Evolutionary conservation across 2,329 filamentous ascomycete species (phyloP).

Genomic region (Pleomassaria siparia): DNA sequence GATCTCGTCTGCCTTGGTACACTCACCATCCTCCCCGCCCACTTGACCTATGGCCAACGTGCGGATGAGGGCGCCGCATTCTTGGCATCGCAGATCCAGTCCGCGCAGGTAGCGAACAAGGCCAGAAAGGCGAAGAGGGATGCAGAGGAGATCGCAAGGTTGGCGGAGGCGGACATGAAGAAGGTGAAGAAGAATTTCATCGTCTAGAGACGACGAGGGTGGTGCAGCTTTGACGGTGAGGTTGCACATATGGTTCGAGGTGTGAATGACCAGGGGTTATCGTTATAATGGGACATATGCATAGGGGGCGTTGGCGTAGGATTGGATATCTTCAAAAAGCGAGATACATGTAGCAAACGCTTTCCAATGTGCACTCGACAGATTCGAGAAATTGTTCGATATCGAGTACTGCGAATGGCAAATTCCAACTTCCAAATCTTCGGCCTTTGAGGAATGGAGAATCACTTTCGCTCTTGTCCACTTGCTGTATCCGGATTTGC

Average conservation of each 20-base stretch:
- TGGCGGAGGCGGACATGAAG: slow-evolving; percentile 4
- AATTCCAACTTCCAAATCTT: too few species aligned
- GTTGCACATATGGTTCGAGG: too few species aligned
- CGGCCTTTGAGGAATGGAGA: too few species aligned
- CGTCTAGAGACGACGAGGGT: neutral
- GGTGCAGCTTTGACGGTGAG: neutral
- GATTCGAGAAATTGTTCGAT: neutral
- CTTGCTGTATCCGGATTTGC: too few species aligned
- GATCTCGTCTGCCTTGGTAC: slow-evolving; percentile 56
- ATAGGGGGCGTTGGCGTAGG: neutral
- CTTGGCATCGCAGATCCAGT: slow-evolving; percentile 27
- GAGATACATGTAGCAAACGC: neutral
- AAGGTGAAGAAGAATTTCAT: slow-evolving; percentile 10
- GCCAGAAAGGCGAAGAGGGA: slow-evolving; percentile 27
- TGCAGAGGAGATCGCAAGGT: slow-evolving; percentile 12
- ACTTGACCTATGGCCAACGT: slow-evolving; percentile 33
- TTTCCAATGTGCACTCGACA: neutral
- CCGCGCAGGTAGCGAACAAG: slow-evolving; percentile 30
- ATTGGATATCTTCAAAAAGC: too few species aligned
- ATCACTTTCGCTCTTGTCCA: too few species aligned
- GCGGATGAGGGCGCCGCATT: slow-evolving; percentile 33
- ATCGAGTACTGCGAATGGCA: too few species aligned
- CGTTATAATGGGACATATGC: neutral
- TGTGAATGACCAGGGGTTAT: too few species aligned
- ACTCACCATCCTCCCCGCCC: slow-evolving; percentile 31